Evolutionary conservation across 2,329 filamentous ascomycete genomes (phyloP).

Genomic region (Zasmidium angulare): DNA sequence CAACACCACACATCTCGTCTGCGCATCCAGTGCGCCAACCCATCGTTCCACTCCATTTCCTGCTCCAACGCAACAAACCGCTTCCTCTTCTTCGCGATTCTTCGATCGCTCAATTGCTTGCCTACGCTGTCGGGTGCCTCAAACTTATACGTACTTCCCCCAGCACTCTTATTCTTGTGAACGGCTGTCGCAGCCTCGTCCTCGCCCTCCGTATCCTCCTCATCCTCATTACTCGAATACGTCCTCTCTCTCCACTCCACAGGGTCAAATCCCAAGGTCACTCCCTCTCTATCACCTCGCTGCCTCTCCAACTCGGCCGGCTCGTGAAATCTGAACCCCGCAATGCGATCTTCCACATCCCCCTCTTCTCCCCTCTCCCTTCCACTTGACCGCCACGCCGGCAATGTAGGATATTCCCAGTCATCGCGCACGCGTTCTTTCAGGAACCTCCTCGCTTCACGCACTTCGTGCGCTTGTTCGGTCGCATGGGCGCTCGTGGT

Average conservation of each 20-base stretch:
- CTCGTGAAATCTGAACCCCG: constrained; percentile 32
- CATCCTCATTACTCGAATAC: constrained; percentile 36
- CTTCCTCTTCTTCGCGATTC: constrained; percentile 37
- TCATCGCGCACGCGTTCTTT: constrained; percentile 45
- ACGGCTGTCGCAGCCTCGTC: constrained; percentile 5
- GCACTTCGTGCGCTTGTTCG: constrained; percentile 43
- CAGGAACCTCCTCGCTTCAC: constrained; percentile 44
- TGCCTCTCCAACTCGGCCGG: constrained; percentile 6
- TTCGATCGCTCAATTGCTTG: constrained; percentile 32
- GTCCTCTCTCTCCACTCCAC: constrained; percentile 46
- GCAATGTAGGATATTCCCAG: constrained; percentile 44
- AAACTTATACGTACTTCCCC: constrained; percentile 39
- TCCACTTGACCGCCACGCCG: constrained; percentile 26
- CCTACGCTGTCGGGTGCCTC: constrained; percentile 48
- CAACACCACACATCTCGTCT: constrained; percentile 84
- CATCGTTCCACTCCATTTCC: constrained; percentile 69
- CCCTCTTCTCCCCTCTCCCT: constrained; percentile 14
- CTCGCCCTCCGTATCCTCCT: constrained; percentile 25
- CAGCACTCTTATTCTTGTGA: constrained; percentile 20
- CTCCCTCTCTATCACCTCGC: constrained; percentile 1
- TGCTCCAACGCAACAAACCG: constrained; percentile 38
- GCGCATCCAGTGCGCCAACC: constrained; percentile 74
- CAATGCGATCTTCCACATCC: constrained; percentile 24
- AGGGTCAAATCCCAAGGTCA: constrained; percentile 35
- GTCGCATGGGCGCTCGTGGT: constrained; percentile 23